Evolutionary conservation across 2,329 filamentous ascomycete genomes (phyloP).

Genomic region (Colletotrichum musicola): DNA sequence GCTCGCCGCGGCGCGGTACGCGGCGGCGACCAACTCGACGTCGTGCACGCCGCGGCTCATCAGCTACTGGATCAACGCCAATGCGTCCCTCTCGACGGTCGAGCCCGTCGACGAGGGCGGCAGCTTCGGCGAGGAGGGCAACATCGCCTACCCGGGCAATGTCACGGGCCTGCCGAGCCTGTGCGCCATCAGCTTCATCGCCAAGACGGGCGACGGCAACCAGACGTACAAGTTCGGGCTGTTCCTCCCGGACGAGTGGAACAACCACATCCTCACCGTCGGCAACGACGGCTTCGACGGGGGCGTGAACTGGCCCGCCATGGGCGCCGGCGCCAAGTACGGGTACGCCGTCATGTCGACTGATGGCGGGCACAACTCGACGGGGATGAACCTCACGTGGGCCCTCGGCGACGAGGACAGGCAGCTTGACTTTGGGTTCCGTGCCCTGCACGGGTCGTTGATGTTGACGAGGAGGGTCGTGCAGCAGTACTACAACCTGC

Average conservation of each 20-base stretch:
- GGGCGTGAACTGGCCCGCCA: slow-evolving; percentile 51
- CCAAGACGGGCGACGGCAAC: slow-evolving; percentile 42
- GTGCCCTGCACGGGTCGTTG: slow-evolving; percentile 61
- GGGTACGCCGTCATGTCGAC: slow-evolving; percentile 58
- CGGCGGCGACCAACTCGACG: slow-evolving; percentile 23
- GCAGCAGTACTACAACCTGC: slow-evolving; percentile 58
- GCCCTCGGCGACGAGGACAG: slow-evolving; percentile 52
- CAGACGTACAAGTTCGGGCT: slow-evolving; percentile 48
- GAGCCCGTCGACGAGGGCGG: slow-evolving; percentile 40
- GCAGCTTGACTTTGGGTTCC: slow-evolving; percentile 53
- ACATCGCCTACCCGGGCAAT: slow-evolving; percentile 44
- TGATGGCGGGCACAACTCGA: slow-evolving; percentile 58
- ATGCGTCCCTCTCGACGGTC: slow-evolving; percentile 34
- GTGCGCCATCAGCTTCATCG: slow-evolving; percentile 48
- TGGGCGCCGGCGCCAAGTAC: slow-evolving; percentile 45
- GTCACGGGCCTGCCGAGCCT: slow-evolving; percentile 48
- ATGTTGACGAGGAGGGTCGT: slow-evolving; percentile 61
- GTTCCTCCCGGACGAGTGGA: slow-evolving; percentile 50
- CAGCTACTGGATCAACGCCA: slow-evolving; percentile 33
- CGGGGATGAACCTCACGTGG: slow-evolving; percentile 50
- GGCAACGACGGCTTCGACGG: slow-evolving; percentile 48
- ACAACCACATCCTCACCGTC: slow-evolving; percentile 46
- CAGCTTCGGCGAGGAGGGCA: slow-evolving; percentile 42
- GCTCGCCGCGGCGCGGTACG: slow-evolving; percentile 19
- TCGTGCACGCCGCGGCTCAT: slow-evolving; percentile 23